Percentiles rank a stretch among this genome's conserved stretches.
phyloP scores from a whole-genome alignment of 2,329 filamentous ascomycete genomes.

The Corynespora cassiicola region DNA sequence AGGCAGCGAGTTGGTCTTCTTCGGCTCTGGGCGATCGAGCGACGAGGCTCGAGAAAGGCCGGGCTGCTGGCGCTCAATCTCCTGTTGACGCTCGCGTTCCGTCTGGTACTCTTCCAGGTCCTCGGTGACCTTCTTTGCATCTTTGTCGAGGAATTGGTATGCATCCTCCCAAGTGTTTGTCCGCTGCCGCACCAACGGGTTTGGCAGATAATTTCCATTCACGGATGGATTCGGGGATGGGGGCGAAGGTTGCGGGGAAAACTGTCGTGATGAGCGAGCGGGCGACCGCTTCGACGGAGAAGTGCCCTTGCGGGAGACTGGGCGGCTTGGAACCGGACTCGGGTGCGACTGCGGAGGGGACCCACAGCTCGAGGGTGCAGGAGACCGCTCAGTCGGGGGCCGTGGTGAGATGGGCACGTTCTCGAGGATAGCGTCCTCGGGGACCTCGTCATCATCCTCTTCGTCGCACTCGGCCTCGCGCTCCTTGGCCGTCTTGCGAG shows the following conservation, averaged over 20 bases:
- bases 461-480: slow-evolving; percentile 82
- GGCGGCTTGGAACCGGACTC: slow-evolving; percentile 20
- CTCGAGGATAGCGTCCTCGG: slow-evolving; percentile 78
- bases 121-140: slow-evolving; percentile 77
- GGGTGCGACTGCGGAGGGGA: slow-evolving; percentile 35
- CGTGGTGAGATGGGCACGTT: slow-evolving; percentile 81
- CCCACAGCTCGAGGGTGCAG: slow-evolving; percentile 38
- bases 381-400: slow-evolving; percentile 45
- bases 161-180: slow-evolving; percentile 79
- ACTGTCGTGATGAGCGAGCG: slow-evolving; percentile 25
- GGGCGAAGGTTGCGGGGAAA: slow-evolving; percentile 17
- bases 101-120: slow-evolving; percentile 81
- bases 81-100: slow-evolving; percentile 60
- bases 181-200: slow-evolving; percentile 53
- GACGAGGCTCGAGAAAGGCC: slow-evolving; percentile 39
- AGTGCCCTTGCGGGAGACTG: slow-evolving; percentile 13
- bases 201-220: slow-evolving; percentile 26
- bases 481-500: slow-evolving; percentile 71
- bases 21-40: slow-evolving; percentile 37
- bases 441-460: slow-evolving; percentile 72
- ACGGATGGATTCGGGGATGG: slow-evolving; percentile 25
- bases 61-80: slow-evolving; percentile 60
- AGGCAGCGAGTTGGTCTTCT: slow-evolving; percentile 61
- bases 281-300: slow-evolving; percentile 34
- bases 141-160: slow-evolving; percentile 71